Evolutionary conservation across 2,329 filamentous ascomycete genomes (phyloP), one percentile per base, ranked within the genome.

Genomic region (Cordyceps cateniannulata): DNA sequence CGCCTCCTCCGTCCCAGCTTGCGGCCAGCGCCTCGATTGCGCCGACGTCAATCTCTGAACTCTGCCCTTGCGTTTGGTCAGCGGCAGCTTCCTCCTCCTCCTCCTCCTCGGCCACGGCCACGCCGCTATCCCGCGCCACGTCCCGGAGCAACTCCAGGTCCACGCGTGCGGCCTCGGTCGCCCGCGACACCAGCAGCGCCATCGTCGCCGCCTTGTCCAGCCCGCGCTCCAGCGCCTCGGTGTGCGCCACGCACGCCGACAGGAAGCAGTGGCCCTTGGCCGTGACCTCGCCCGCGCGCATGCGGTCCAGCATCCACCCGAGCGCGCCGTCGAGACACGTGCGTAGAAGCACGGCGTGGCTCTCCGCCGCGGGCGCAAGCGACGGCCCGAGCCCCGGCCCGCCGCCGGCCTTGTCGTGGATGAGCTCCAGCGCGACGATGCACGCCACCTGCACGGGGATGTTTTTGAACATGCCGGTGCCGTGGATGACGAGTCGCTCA

Each of bases 371-470:
- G 3, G 70, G 63, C 4, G 61, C 25, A 66, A 70, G 7, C 67
- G 71, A 9, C 70, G 66, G 29, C 67, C 44, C 44, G 44, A 47
- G 22, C 22, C 44, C 71, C 59, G 77, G 74, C 51, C 79, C 79
- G 50, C 77, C 72, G 54, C 79, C 79, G 48, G 77, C 72, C 5
- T 76, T 72, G 63, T 77, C 75, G 64, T 76, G 72, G 44, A 80
- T 67, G 3, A 82, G 71, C 63, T 84, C 81, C 5, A 79, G 67
- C 25, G 72, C 73, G 8, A 83, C 69, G 1, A 75, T 75, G 54
- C 79, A 72, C 1, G 76, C 67, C 0, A 71, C 71, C 59, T 79
- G 73, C 2, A 72, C 68, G 0, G 74, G 70, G 0, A 78, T 68
- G 3, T 76, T 75, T 5, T 77, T 76, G 59, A 78, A 80, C 3